Conservation (phyloP, 768 basidiomycete genomes). For the Guyanaporus albipodus region DNA sequence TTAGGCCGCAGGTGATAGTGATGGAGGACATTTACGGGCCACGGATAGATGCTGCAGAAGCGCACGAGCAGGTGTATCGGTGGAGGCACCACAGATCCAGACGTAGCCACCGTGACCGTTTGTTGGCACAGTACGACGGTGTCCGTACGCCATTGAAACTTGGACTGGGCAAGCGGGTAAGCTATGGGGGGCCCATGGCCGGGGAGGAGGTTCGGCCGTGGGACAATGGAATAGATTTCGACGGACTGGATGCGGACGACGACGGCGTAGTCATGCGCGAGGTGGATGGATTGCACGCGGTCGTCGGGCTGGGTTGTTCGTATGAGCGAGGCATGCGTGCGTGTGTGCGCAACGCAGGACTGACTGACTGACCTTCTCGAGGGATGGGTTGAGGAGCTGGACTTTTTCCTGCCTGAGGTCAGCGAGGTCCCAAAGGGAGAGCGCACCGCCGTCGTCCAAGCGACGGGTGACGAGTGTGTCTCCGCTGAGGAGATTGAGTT, state of each 20-base stretch:
- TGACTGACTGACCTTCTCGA: slow-evolving; percentile 28
- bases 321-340: neutral
- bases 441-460: slow-evolving; percentile 22
- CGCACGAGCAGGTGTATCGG: slow-evolving; percentile 54
- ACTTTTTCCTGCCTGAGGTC: slow-evolving; percentile 27
- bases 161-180: slow-evolving; percentile 43
- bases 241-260: slow-evolving; percentile 40
- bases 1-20: slow-evolving; percentile 53
- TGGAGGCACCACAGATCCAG: slow-evolving; percentile 2
- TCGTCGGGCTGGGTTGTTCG: slow-evolving; percentile 31
- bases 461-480: slow-evolving; percentile 38
- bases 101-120: neutral
- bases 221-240: slow-evolving; percentile 40
- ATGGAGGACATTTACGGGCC: slow-evolving; percentile 69
- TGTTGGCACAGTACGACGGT: slow-evolving; percentile 40
- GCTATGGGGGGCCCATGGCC: slow-evolving; percentile 24
- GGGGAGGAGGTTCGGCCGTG: slow-evolving; percentile 18
- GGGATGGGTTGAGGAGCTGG: slow-evolving; percentile 35
- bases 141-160: slow-evolving; percentile 59
- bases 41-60: slow-evolving; percentile 57
- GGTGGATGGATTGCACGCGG: slow-evolving; percentile 38
- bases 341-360: no score
- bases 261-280: slow-evolving; percentile 43
- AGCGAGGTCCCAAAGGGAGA: slow-evolving; percentile 37
- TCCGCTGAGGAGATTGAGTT: slow-evolving; percentile 35